A percentile compares a stretch with the other conserved stretches of the same genome.
These are phyloP conservation scores for Xerophyta viscosa DNA, from an alignment of 106 monocot genomes.

Conservation along the genomic window DNA sequence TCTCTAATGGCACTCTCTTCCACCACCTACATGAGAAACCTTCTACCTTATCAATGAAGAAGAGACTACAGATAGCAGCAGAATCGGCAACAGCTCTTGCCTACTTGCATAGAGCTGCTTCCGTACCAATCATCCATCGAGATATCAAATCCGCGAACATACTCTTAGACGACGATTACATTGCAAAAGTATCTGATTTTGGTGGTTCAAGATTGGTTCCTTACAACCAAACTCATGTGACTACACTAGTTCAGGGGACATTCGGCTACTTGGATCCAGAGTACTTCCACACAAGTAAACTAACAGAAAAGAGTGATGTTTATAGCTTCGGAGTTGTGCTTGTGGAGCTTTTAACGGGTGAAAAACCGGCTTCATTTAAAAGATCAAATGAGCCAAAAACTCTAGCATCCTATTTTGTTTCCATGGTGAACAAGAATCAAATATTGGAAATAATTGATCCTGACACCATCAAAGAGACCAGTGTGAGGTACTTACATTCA, in stretches of 20 bases:
- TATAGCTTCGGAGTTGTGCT: constrained; percentile 63
- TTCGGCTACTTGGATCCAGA: constrained; percentile 43
- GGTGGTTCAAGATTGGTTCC: constrained; percentile 38
- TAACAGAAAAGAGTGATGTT: constrained; percentile 50
- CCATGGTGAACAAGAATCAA: constrained; percentile 1
- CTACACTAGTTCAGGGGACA: constrained; percentile 33
- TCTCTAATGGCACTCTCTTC: constrained; percentile 45
- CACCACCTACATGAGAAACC: constrained; percentile 17
- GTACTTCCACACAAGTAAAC: constrained; percentile 15
- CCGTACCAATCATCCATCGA: constrained; percentile 30
- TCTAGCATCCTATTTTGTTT: constrained; percentile 14
- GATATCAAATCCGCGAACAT: constrained; percentile 44
- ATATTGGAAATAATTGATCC: constrained; percentile 17
- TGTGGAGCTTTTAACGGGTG: constrained; percentile 33
- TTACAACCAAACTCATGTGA: constrained; percentile 14
- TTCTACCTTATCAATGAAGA: constrained; percentile 19
- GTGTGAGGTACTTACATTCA: constrained; percentile 2
- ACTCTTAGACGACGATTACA: constrained; percentile 28
- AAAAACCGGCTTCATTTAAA: constrained; percentile 23
- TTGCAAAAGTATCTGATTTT: constrained; percentile 45
- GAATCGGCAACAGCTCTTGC: constrained; percentile 30
- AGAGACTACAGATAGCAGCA: constrained; percentile 24
- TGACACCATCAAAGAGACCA: constrained; percentile 20
- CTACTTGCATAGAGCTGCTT: constrained; percentile 25
- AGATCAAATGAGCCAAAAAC: constrained; percentile 12